Evolutionary conservation across 805 yeast genomes (phyloP).

Genomic region (Kodamaea kaohsiungensis): DNA sequence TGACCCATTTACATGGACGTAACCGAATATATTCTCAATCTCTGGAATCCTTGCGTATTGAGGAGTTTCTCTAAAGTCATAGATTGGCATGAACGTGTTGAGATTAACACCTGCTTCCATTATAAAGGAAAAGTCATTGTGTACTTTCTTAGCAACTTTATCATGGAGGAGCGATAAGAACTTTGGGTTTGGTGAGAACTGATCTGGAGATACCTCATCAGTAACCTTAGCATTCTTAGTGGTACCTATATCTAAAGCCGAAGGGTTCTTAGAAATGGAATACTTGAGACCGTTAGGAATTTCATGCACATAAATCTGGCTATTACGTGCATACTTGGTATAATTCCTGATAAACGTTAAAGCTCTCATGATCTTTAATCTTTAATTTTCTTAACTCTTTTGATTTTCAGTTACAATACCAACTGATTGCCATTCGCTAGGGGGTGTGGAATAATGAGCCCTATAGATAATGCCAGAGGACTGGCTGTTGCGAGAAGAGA

Average conservation of each 20-base stretch:
- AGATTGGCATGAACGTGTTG: slow-evolving; percentile 63
- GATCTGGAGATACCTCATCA: slow-evolving; percentile 20
- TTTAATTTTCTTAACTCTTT: neutral
- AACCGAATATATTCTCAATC: slow-evolving; percentile 70
- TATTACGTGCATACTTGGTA: slow-evolving; percentile 6
- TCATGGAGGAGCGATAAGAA: slow-evolving; percentile 32
- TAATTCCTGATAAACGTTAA: slow-evolving; percentile 4
- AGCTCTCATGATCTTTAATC: neutral
- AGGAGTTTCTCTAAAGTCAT: slow-evolving; percentile 68
- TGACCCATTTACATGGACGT: slow-evolving; percentile 55
- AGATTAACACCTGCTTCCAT: slow-evolving; percentile 58
- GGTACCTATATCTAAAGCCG: slow-evolving; percentile 12
- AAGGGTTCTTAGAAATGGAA: slow-evolving; percentile 13
- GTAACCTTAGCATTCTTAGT: neutral
- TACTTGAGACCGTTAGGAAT: slow-evolving; percentile 9
- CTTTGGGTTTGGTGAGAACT: slow-evolving; percentile 25
- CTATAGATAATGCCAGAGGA: neutral
- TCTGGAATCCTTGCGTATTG: slow-evolving; percentile 67
- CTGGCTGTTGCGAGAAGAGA: neutral
- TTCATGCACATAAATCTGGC: slow-evolving; percentile 13
- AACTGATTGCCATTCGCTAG: neutral
- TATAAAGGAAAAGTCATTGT: slow-evolving; percentile 52
- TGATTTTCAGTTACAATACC: neutral
- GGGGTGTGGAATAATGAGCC: neutral
- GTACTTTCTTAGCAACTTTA: slow-evolving; percentile 22